These are phyloP conservation scores for Solanum chilense DNA, from an alignment of 257 asterid genomes.

Conservation along the genomic window DNA sequence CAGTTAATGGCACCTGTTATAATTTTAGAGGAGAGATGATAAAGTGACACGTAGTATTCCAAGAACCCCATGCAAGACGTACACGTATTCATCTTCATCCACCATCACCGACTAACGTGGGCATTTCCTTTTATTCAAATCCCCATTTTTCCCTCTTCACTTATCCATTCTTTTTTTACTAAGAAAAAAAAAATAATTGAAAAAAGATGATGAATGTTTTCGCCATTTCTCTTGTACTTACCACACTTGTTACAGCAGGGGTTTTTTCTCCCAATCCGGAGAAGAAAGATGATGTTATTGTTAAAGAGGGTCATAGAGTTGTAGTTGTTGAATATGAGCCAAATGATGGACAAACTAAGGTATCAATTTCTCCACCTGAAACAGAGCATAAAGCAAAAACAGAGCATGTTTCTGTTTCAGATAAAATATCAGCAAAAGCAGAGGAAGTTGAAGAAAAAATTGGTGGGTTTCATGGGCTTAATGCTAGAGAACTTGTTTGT, in stretches of 20 bases:
- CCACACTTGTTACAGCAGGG: slow-evolving; percentile 14
- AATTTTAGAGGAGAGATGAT: background rate
- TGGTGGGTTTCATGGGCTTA: background rate
- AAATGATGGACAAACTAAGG: slow-evolving; percentile 13
- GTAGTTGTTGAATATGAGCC: slow-evolving; percentile 38
- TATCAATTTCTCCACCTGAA: slow-evolving; percentile 22
- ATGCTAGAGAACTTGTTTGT: slow-evolving; percentile 16
- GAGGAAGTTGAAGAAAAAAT: background rate
- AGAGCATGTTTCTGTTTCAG: background rate
- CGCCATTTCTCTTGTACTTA: slow-evolving; percentile 16
- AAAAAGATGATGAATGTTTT: slow-evolving; percentile 22
- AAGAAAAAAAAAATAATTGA: no score
- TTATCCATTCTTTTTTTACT: background rate
- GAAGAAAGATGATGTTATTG: slow-evolving; percentile 5
- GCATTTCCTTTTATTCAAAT: background rate
- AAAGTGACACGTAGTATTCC: background rate
- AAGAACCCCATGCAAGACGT: background rate
- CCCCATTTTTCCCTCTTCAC: background rate
- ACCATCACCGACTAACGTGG: background rate
- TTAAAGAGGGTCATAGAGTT: slow-evolving; percentile 33
- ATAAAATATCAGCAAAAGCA: background rate
- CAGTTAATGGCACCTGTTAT: background rate
- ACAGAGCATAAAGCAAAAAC: background rate
- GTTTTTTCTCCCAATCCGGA: slow-evolving; percentile 12
- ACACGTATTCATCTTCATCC: background rate